Evolutionary conservation across 352 stramenopile genomes (phyloP).

Genomic region (Thraustochytrium striatum): DNA sequence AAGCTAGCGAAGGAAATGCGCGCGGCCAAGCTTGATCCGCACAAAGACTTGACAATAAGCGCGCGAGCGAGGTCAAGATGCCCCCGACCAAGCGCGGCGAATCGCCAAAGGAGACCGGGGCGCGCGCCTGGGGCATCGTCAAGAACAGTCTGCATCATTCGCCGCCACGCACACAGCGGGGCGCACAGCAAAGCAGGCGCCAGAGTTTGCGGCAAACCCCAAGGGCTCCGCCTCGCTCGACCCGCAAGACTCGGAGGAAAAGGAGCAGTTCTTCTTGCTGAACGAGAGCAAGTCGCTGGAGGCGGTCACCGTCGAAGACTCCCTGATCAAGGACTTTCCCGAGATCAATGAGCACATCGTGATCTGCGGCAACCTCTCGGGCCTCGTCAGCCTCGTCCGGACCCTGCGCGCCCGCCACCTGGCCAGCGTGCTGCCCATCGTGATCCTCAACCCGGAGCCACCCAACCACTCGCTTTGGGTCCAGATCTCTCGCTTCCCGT

Average conservation of each 20-base stretch:
- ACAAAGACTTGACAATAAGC: too few species aligned
- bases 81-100: not conserved
- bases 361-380: conserved; percentile 18
- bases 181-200: not conserved
- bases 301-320: not conserved
- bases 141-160: not conserved
- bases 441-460: conserved; percentile 9
- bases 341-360: not conserved
- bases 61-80: not conserved
- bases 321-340: not conserved
- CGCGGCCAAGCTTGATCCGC: not conserved
- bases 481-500: not conserved
- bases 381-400: conserved; percentile 5
- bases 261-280: not conserved
- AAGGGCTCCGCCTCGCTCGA: too few species aligned
- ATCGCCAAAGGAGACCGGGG: not conserved
- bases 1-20: not conserved
- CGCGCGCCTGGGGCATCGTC: not conserved
- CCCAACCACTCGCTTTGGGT: not conserved
- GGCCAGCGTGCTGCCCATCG: conserved; percentile 10
- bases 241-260: not conserved
- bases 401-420: not conserved
- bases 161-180: not conserved
- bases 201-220: not conserved
- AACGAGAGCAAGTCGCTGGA: not conserved